A percentile compares a stretch with the other conserved stretches of the same genome.
phyloP scores from a whole-genome alignment of 2,329 filamentous ascomycete genomes.

The Teratosphaeria zuluensis region DNA sequence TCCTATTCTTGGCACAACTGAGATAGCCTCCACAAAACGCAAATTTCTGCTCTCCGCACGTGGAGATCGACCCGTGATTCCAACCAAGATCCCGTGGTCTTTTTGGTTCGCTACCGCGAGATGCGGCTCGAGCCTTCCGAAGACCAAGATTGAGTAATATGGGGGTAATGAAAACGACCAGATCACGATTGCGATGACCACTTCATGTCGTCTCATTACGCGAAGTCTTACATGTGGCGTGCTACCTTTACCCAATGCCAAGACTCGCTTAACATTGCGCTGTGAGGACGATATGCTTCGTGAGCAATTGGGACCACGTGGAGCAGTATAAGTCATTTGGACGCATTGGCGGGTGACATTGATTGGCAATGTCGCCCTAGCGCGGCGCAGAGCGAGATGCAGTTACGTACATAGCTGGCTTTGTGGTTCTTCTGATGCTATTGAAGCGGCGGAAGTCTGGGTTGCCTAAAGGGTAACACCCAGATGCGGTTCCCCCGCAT shows the following conservation, averaged over 20 bases:
- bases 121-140: neutral
- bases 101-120: neutral
- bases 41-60: neutral
- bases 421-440: neutral
- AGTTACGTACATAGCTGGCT: neutral
- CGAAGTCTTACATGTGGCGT: neutral
- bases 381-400: neutral
- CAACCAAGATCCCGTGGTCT: neutral
- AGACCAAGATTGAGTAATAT: neutral
- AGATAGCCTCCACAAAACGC: neutral
- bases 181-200: neutral
- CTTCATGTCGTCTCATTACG: neutral
- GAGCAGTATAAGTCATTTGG: neutral
- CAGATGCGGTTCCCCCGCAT: too few species aligned
- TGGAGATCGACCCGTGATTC: neutral
- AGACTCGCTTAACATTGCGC: too few species aligned
- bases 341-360: neutral
- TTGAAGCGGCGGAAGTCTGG: too few species aligned
- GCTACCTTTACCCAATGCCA: too few species aligned
- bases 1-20: neutral
- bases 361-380: neutral
- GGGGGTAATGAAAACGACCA: neutral
- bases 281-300: neutral
- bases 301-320: neutral
- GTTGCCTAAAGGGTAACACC: too few species aligned